Base-by-base conservation (phyloP, 2,329 filamentous ascomycete genomes). In the Gnomoniopsis sp. region DNA sequence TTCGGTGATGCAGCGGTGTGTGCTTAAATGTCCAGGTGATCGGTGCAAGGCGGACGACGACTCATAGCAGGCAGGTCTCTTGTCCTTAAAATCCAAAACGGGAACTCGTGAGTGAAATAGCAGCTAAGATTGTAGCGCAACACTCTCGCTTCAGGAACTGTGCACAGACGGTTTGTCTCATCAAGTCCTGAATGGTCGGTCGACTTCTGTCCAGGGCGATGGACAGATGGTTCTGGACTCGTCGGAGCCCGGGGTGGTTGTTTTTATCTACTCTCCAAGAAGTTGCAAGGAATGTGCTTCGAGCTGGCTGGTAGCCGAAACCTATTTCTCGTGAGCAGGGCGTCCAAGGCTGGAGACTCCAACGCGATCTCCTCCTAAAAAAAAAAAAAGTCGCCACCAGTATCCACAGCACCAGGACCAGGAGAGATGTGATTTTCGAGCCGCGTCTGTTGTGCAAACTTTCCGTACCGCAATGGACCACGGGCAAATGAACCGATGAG, bases 391-490 rank as follows among this genome's bases (percentile, higher is more conserved):
- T 58, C 50, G 57, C 52, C 58, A 56, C 58, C 49, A 49, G 59
- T 57, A 59, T 59, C 59, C 59, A 62, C 59, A 62, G 49, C 44
- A 56, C 59, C 57, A 55, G 57, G 57, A 49, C 48, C 41, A 54
- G 34, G 53, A 33, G 53, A n/a, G 30, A 30, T 43, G 19, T 12
- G 53, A 59, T 34, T 44, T 52, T 53, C 59, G 51, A 62, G 46
- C 57, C 52, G 52, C 56, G 51, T 55, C 19, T 47, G 44, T 21
- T 47, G 44, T 23, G 44, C 43, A 44, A 54, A 47, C 4, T n/a
- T 21, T 44, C 41, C 17, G 41, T 44, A 43, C 59, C 47, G 54
- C 54, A 57, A 58, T 51, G 19, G 38, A 34, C 52, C 36, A 52
- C 53, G 56, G 56, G 49, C 56, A 26, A 47, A 26, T 38, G 33